Percentiles rank a stretch among this genome's conserved stretches.
These are phyloP conservation scores for Acanthamoeba culbertsoni DNA, from an alignment of 208 protist species.

Conservation along the genomic window DNA sequence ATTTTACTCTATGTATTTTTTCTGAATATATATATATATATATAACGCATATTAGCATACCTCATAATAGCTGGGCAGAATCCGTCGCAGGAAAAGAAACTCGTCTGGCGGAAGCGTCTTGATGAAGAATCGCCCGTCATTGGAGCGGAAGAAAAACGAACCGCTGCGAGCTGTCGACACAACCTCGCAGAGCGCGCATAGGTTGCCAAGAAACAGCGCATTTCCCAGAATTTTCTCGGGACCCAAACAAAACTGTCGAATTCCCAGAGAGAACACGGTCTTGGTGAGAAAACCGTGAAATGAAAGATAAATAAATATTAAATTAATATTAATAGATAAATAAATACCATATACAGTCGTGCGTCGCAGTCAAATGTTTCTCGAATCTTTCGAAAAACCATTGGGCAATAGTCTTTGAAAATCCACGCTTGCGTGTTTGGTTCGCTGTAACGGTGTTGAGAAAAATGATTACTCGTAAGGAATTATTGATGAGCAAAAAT, in stretches of 20 bases:
- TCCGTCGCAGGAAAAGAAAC: conserved; percentile 52
- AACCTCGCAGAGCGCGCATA: conserved; percentile 61
- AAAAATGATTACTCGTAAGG: no score
- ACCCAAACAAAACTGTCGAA: conserved; percentile 60
- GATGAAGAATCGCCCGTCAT: conserved; percentile 49
- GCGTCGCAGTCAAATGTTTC: conserved; percentile 43
- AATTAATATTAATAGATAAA: neutral
- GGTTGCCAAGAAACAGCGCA: conserved; percentile 50
- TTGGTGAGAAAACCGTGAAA: neutral
- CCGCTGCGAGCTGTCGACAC: conserved; percentile 61
- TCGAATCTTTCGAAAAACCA: conserved; percentile 53
- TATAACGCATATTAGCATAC: neutral
- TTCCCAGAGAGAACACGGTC: neutral
- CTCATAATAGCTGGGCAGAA: conserved; percentile 48
- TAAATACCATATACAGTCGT: conserved; percentile 43
- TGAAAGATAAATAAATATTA: neutral
- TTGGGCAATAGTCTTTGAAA: conserved; percentile 53
- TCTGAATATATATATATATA: neutral
- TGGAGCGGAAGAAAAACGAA: conserved; percentile 62
- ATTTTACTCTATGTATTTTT: neutral
- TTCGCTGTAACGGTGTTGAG: conserved; percentile 7
- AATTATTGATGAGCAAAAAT: conserved; percentile 6
- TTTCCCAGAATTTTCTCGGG: conserved; percentile 60
- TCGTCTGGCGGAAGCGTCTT: conserved; percentile 61
- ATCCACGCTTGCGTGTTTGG: conserved; percentile 12